phyloP scores from a whole-genome alignment of 768 basidiomycete genomes.

The Lepiota brunneoincarnata region DNA sequence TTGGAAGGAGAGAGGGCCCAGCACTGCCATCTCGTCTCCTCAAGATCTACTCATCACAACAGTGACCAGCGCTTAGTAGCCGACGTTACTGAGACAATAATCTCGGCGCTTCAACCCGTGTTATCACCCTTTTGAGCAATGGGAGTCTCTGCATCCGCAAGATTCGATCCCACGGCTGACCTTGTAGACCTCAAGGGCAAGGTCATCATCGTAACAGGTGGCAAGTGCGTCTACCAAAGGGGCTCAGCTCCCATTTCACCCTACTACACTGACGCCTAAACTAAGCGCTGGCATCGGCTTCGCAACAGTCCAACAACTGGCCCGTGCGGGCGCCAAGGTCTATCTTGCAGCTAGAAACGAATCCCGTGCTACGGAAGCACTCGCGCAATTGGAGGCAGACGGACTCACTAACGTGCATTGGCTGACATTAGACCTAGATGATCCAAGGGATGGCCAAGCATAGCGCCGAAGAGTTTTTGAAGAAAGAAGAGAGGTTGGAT shows the following conservation, averaged over 20 bases:
- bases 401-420: slow-evolving; percentile 46
- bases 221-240: background rate
- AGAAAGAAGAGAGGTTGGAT: slow-evolving; percentile 50
- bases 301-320: background rate
- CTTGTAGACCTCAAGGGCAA: slow-evolving; percentile 7
- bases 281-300: slow-evolving; percentile 5
- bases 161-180: slow-evolving; percentile 5
- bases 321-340: slow-evolving; percentile 22
- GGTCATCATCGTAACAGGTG: slow-evolving; percentile 5
- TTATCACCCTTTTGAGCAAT: too few species aligned
- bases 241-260: background rate
- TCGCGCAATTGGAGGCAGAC: slow-evolving; percentile 31
- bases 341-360: slow-evolving; percentile 54
- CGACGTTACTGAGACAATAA: too few species aligned
- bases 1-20: slow-evolving; percentile 9
- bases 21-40: background rate
- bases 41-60: background rate
- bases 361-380: slow-evolving; percentile 41
- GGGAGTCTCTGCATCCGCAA: background rate
- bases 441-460: slow-evolving; percentile 42
- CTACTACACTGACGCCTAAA: background rate
- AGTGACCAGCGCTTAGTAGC: background rate
- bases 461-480: slow-evolving; percentile 45
- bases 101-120: too few species aligned
- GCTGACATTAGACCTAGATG: slow-evolving; percentile 49